phyloP scores from a whole-genome alignment of 352 stramenopile genomes.

The Globisporangium middletonii region DNA sequence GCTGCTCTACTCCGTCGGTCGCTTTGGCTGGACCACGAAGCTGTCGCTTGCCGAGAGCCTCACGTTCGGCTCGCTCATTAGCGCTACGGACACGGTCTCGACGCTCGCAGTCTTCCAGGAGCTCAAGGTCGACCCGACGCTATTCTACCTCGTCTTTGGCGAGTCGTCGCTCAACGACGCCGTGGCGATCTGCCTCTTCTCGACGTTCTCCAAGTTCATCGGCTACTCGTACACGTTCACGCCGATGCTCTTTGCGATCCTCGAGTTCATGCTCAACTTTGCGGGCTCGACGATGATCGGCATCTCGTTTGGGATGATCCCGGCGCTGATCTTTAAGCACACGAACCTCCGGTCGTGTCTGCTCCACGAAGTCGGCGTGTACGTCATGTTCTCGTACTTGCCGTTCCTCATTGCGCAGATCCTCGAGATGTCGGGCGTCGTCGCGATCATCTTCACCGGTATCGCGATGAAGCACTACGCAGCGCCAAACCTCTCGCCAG shows the following conservation, averaged over 20 bases:
- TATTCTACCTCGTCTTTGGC: constrained; percentile 95
- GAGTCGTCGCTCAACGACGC: constrained; percentile 94
- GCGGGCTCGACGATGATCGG: constrained; percentile 86
- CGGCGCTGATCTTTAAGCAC: constrained; percentile 88
- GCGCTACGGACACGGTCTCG: constrained; percentile 91
- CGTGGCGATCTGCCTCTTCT: constrained; percentile 91
- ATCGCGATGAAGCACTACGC: constrained; percentile 91
- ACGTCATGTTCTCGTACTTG: constrained; percentile 86
- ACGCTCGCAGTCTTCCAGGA: constrained; percentile 91
- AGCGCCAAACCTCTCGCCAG: constrained; percentile 75
- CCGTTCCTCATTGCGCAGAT: constrained; percentile 71
- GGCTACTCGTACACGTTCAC: constrained; percentile 78
- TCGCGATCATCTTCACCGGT: constrained; percentile 92
- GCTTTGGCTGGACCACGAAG: constrained; percentile 58
- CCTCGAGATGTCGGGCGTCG: constrained; percentile 86
- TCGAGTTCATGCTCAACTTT: constrained; percentile 90
- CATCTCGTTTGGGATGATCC: constrained; percentile 73
- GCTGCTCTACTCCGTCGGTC: constrained; percentile 62
- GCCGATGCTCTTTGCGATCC: constrained; percentile 67
- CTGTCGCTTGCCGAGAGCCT: constrained; percentile 86
- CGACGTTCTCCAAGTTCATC: constrained; percentile 91
- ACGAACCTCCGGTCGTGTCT: constrained; percentile 83
- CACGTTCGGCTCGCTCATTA: constrained; percentile 91
- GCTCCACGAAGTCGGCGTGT: constrained; percentile 86
- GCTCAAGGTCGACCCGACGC: constrained; percentile 82